A percentile compares a stretch with the other conserved stretches of the same genome.
These are phyloP conservation scores for Schizosaccharomyces pombe DNA, from an alignment of 805 yeast species.

Conservation along the genomic window ASM294v3 CU329670.1:3697501-3698000, in stretches of 20 bases:
- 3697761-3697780: not conserved
- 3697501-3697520: not conserved
- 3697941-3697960: not conserved
- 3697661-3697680: not conserved
- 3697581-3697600: not conserved
- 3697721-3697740: not conserved
- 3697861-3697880: not conserved
- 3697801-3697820: not conserved
- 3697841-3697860: not conserved
- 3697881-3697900: not conserved
- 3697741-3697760: not conserved
- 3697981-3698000: not conserved
- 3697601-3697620: not conserved
- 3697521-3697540: not conserved
- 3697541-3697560: not conserved
- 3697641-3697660: not conserved
- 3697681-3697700: not conserved
- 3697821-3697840: not conserved
- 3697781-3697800: not conserved
- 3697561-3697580: not conserved
- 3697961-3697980: not conserved
- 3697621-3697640: not conserved
- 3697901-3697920: not conserved
- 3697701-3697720: not conserved
- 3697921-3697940: not conserved